Conservation (phyloP, 1,139 yeast genomes). For the Sugiyamaella grinbergsii region DNA sequence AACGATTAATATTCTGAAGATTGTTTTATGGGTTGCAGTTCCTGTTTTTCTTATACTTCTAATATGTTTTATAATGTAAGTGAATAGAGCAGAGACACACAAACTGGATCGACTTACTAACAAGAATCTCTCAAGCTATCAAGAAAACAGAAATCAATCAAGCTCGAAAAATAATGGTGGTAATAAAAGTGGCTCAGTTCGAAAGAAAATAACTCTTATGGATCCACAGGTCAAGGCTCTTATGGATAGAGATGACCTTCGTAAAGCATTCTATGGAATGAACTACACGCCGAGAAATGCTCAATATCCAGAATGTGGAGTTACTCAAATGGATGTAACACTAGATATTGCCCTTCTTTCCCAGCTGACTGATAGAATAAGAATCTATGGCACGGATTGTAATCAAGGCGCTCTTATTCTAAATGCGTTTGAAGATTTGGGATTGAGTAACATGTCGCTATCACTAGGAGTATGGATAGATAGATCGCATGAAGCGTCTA, state of each 20-base stretch:
- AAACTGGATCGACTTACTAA: neutral
- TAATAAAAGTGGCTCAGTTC: neutral
- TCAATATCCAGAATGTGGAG: slow-evolving; percentile 49
- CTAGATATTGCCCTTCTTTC: slow-evolving; percentile 60
- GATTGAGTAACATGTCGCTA: slow-evolving; percentile 55
- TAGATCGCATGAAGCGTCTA: slow-evolving; percentile 47
- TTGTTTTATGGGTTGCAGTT: slow-evolving; percentile 12
- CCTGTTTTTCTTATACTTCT: slow-evolving; percentile 13
- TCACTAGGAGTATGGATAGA: slow-evolving; percentile 70
- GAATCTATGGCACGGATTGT: slow-evolving; percentile 68
- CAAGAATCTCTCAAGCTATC: neutral
- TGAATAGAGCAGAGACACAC: neutral
- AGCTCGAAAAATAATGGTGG: neutral
- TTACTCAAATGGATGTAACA: slow-evolving; percentile 51
- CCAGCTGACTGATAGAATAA: slow-evolving; percentile 57
- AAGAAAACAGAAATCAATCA: slow-evolving; percentile 11
- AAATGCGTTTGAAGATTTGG: slow-evolving; percentile 54
- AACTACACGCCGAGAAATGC: slow-evolving; percentile 61
- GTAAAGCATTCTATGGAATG: slow-evolving; percentile 55
- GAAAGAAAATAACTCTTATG: slow-evolving; percentile 9
- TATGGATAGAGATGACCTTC: slow-evolving; percentile 10
- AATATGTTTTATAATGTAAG: slow-evolving; percentile 20
- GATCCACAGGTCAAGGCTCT: slow-evolving; percentile 16
- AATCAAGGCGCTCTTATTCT: slow-evolving; percentile 56
- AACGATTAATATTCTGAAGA: slow-evolving; percentile 4